phyloP scores from a whole-genome alignment of 2,329 filamentous ascomycete genomes.

The Diaporthe capsici region DNA sequence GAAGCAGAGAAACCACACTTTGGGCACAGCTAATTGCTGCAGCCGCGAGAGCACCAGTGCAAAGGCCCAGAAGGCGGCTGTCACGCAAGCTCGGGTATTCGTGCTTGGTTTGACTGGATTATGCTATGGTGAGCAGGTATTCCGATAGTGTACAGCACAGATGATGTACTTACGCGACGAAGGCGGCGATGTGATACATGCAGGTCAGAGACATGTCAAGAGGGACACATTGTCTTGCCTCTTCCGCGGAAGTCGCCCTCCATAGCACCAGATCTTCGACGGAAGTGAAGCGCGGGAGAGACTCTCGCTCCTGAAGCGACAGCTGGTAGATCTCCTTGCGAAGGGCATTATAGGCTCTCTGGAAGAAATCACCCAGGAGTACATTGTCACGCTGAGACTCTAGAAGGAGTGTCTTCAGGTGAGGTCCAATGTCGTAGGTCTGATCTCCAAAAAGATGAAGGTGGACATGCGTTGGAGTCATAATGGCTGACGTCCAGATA shows the following conservation, averaged over 20 bases:
- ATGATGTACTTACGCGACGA: constrained; percentile 2
- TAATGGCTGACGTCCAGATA: background rate
- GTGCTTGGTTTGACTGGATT: constrained; percentile 10
- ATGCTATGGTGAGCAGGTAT: background rate
- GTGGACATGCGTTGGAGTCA: constrained; percentile 21
- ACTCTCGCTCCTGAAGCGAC: constrained; percentile 38
- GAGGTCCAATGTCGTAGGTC: constrained; percentile 43
- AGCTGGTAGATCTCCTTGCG: constrained; percentile 37
- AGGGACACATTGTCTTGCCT: constrained; percentile 41
- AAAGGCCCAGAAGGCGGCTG: constrained; percentile 66
- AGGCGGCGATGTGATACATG: constrained; percentile 25
- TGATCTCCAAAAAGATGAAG: constrained; percentile 46
- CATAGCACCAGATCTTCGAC: constrained; percentile 44
- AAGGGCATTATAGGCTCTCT: background rate
- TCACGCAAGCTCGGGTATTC: constrained; percentile 5
- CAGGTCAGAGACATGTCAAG: constrained; percentile 45
- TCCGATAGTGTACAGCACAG: no score
- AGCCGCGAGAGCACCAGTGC: constrained; percentile 77
- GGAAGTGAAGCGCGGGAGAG: constrained; percentile 44
- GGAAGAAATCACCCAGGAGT: constrained; percentile 35
- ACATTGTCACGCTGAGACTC: constrained; percentile 36
- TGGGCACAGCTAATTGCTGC: constrained; percentile 74
- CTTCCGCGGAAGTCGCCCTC: constrained; percentile 37
- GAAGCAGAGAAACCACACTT: constrained; percentile 72
- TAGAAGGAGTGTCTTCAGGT: constrained; percentile 40